Percentiles rank a stretch among this genome's conserved stretches.
These are phyloP conservation scores for Candida sphagnicola DNA, from an alignment of 805 yeast species.

Conservation along the genomic window DNA sequence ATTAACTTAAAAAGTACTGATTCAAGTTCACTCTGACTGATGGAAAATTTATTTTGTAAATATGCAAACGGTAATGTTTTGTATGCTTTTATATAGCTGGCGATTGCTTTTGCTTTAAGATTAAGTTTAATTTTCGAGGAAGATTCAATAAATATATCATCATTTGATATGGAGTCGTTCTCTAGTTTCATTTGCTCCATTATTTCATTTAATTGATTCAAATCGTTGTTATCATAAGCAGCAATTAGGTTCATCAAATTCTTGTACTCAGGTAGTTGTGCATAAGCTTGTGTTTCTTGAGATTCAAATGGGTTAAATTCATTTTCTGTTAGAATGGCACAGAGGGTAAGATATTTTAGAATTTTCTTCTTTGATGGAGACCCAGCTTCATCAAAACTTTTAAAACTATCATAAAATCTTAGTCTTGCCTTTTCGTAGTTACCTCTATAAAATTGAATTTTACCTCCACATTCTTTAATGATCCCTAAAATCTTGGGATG, in stretches of 20 bases:
- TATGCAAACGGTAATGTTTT: conserved; percentile 24
- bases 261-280: conserved; percentile 24
- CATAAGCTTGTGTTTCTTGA: conserved; percentile 61
- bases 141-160: conserved; percentile 28
- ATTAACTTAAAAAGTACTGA: conserved; percentile 23
- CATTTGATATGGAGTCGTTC: conserved; percentile 23
- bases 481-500: conserved; percentile 74
- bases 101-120: conserved; percentile 27
- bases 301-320: conserved; percentile 71
- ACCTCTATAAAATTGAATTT: conserved; percentile 55
- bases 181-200: conserved; percentile 13
- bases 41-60: conserved; percentile 16
- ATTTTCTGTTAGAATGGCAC: conserved; percentile 59
- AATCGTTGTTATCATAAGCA: conserved; percentile 27
- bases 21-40: conserved; percentile 22
- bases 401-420: conserved; percentile 53
- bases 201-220: conserved; percentile 15
- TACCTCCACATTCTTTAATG: conserved; percentile 75
- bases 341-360: conserved; percentile 57
- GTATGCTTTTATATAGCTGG: conserved; percentile 28
- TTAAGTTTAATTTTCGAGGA: conserved; percentile 22
- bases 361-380: conserved; percentile 47
- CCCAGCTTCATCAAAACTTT: conserved; percentile 43
- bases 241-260: conserved; percentile 24
- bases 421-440: conserved; percentile 59